These are phyloP conservation scores for Amoebophrya sp. DNA, from an alignment of 169 alveolate species.

Conservation along the genomic window DNA sequence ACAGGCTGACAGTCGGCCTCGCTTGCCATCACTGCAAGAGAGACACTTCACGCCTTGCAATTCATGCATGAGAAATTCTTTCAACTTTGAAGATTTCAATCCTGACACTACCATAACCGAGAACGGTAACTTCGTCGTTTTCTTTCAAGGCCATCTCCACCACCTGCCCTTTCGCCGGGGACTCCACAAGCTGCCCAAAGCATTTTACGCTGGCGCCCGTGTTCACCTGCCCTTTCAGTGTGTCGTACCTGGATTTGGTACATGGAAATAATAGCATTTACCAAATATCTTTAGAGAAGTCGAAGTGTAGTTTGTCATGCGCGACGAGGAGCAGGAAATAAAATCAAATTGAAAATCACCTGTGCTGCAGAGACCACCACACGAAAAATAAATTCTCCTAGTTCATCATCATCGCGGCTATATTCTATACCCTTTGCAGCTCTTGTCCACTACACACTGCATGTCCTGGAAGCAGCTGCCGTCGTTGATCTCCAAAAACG, in stretches of 20 bases:
- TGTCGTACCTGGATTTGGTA: not conserved
- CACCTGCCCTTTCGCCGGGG: constrained; percentile 82
- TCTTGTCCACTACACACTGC: constrained; percentile 81
- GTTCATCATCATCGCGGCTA: too few relatives aligned
- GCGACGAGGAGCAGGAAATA: too few relatives aligned
- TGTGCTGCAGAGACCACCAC: too few relatives aligned
- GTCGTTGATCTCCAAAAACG: constrained; percentile 89
- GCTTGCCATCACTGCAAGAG: too few relatives aligned
- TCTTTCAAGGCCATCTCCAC: constrained; percentile 64
- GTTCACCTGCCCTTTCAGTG: constrained; percentile 29
- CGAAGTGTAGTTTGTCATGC: too few relatives aligned
- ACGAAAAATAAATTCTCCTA: too few relatives aligned
- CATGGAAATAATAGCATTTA: not conserved
- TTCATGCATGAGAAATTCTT: too few relatives aligned
- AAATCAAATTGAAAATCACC: too few relatives aligned
- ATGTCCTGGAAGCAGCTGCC: constrained; percentile 84
- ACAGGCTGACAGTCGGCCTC: too few relatives aligned
- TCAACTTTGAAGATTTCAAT: too few relatives aligned
- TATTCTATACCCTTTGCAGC: not conserved
- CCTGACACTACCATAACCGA: constrained; percentile 52
- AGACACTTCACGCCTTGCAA: too few relatives aligned
- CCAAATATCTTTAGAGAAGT: too few relatives aligned
- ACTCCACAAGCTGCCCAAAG: constrained; percentile 79
- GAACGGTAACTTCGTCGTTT: constrained; percentile 50
- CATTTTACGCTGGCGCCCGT: constrained; percentile 55